These are phyloP conservation scores for Cercospora zeae-maydis DNA, from an alignment of 2,329 filamentous ascomycete species.

Conservation along the genomic window DNA sequence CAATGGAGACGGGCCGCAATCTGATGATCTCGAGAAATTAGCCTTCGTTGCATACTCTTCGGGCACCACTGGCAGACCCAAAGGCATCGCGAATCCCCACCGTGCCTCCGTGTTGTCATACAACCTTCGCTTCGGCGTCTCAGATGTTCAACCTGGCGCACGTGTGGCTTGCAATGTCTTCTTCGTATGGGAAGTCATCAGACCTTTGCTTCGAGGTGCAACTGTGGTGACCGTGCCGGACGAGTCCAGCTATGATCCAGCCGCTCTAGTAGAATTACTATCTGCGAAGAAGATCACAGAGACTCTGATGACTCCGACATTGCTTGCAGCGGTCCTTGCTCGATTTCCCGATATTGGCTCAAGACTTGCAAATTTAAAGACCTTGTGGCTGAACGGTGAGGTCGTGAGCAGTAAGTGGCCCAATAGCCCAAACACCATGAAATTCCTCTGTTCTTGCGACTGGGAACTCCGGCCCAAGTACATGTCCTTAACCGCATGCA, in stretches of 20 bases:
- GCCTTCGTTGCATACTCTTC: constrained; percentile 80
- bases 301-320: constrained; percentile 78
- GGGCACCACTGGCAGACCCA: constrained; percentile 74
- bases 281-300: constrained; percentile 66
- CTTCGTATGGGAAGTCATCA: constrained; percentile 80
- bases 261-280: constrained; percentile 68
- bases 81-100: constrained; percentile 71
- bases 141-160: constrained; percentile 67
- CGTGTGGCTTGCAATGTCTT: constrained; percentile 85
- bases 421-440: background rate
- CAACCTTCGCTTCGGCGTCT: constrained; percentile 65
- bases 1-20: constrained; percentile 46
- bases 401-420: constrained; percentile 55
- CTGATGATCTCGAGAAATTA: constrained; percentile 68
- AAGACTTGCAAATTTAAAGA: constrained; percentile 63
- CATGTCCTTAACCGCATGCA: background rate
- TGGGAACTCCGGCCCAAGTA: background rate
- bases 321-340: constrained; percentile 69
- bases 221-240: constrained; percentile 74
- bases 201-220: constrained; percentile 70
- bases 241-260: constrained; percentile 72
- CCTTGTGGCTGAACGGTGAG: constrained; percentile 77
- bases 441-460: background rate
- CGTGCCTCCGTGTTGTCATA: constrained; percentile 71
- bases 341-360: constrained; percentile 63